Evolutionary conservation across 495 filamentous ascomycete genomes (phyloP).

Genomic region (Tuber borchii): DNA sequence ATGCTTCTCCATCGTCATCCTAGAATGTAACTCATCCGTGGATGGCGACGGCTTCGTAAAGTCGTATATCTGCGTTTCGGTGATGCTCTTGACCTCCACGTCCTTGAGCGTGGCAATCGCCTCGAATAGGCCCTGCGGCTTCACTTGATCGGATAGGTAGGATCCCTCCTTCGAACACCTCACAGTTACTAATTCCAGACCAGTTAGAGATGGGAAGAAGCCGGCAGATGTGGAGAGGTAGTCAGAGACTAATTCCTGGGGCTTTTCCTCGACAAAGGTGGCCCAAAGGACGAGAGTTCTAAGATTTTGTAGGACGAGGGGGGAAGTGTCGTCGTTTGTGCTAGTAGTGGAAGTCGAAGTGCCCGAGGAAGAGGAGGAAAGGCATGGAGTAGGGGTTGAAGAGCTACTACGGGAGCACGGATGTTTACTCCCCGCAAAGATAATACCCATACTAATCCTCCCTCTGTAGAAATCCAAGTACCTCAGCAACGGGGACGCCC

Average conservation of each 20-base stretch:
- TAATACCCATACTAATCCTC: constrained; percentile 33
- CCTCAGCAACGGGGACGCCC: constrained; percentile 16
- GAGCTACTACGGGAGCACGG: not conserved
- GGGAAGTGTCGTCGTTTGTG: not conserved
- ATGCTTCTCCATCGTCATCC: constrained; percentile 30
- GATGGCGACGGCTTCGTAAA: constrained; percentile 12
- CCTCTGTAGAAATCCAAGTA: constrained; percentile 36
- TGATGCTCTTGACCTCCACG: constrained; percentile 30
- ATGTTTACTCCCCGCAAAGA: constrained; percentile 19
- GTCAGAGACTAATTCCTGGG: constrained; percentile 17
- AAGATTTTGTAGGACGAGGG: constrained; percentile 24
- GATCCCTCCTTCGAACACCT: constrained; percentile 24
- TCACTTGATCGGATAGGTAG: constrained; percentile 22
- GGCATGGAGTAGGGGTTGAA: not conserved
- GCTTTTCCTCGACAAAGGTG: constrained; percentile 31
- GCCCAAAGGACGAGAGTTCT: constrained; percentile 32
- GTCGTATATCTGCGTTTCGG: constrained; percentile 22
- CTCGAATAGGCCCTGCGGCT: constrained; percentile 16
- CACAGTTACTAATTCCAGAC: constrained; percentile 27
- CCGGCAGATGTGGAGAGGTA: constrained; percentile 29
- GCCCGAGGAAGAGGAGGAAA: constrained; percentile 13
- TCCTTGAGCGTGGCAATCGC: constrained; percentile 22
- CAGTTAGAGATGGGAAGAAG: constrained; percentile 24
- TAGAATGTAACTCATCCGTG: constrained; percentile 26
- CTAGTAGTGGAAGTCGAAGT: not conserved